Evolutionary conservation across 2,329 filamentous ascomycete genomes (phyloP).

Genomic region (Colletotrichum spaethianum): DNA sequence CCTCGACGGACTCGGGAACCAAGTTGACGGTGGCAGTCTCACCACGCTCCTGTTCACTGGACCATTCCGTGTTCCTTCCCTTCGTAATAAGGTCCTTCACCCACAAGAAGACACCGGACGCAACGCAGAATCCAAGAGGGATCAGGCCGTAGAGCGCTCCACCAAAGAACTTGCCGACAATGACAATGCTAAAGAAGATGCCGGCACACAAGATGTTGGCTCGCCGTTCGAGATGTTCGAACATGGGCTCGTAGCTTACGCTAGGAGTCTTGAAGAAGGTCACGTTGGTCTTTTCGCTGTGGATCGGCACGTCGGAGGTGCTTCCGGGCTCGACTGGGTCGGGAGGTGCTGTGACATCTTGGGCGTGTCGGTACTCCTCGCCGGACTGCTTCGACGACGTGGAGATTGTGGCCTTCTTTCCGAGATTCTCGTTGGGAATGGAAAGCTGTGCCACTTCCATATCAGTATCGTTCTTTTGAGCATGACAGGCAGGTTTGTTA

Average conservation of each 20-base stretch:
- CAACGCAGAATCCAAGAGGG: constrained; percentile 78
- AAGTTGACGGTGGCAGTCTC: constrained; percentile 89
- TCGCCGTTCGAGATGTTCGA: constrained; percentile 79
- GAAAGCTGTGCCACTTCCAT: constrained; percentile 68
- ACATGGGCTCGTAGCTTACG: constrained; percentile 92
- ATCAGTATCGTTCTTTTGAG: neutral
- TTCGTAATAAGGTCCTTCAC: constrained; percentile 87
- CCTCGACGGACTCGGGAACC: constrained; percentile 89
- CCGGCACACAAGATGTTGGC: constrained; percentile 79
- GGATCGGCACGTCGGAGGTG: constrained; percentile 94
- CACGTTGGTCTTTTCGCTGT: constrained; percentile 96
- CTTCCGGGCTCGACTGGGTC: constrained; percentile 86
- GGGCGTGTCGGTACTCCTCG: constrained; percentile 85
- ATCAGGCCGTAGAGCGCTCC: constrained; percentile 83
- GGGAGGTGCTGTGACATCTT: constrained; percentile 92
- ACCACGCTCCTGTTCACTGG: constrained; percentile 86
- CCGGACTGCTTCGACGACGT: constrained; percentile 80
- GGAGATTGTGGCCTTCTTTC: constrained; percentile 79
- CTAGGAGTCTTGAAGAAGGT: constrained; percentile 95
- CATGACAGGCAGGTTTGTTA: too few species aligned
- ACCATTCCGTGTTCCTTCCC: constrained; percentile 89
- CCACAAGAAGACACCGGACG: constrained; percentile 89
- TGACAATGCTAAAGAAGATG: constrained; percentile 80
- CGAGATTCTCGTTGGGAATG: constrained; percentile 90
- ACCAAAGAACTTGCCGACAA: constrained; percentile 85